Percentiles rank a stretch among this genome's conserved stretches.
These are phyloP conservation scores for Hanseniaspora lachancei DNA, from an alignment of 805 yeast genomes.

Conservation along the genomic window DNA sequence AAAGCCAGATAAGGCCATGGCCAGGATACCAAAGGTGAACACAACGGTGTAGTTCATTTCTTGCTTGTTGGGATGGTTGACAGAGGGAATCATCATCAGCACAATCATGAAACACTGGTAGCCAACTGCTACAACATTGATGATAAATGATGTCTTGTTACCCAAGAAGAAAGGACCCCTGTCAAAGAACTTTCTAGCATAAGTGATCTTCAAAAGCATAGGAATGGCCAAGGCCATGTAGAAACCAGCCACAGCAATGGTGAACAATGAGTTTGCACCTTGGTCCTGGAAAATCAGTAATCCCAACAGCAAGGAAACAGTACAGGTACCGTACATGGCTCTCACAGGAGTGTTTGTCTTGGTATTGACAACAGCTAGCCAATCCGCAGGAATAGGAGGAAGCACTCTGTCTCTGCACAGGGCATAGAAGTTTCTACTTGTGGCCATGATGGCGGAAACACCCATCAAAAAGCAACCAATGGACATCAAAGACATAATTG, in stretches of 20 bases:
- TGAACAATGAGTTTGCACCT: constrained; percentile 35
- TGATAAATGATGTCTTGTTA: constrained; percentile 30
- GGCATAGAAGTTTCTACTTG: constrained; percentile 62
- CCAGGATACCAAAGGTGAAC: constrained; percentile 50
- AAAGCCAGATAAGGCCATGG: constrained; percentile 41
- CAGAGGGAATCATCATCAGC: constrained; percentile 48
- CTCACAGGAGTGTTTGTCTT: constrained; percentile 49
- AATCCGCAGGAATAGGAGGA: constrained; percentile 44
- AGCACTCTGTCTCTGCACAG: constrained; percentile 67
- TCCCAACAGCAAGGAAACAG: constrained; percentile 29
- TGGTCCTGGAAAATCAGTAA: constrained; percentile 31
- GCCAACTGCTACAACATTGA: constrained; percentile 36
- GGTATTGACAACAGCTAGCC: constrained; percentile 45
- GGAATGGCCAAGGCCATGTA: constrained; percentile 33
- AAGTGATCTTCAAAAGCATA: constrained; percentile 30
- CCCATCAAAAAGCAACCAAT: constrained; percentile 57
- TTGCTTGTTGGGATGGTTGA: constrained; percentile 25
- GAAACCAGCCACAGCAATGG: constrained; percentile 33
- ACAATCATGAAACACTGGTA: constrained; percentile 44
- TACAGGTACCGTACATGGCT: constrained; percentile 38
- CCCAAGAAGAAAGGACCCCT: constrained; percentile 65
- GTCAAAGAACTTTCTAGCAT: constrained; percentile 36
- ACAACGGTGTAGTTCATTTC: constrained; percentile 65
- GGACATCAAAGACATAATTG: constrained; percentile 47
- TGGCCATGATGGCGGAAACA: constrained; percentile 46